Evolutionary conservation across 2,329 filamentous ascomycete species (phyloP).

Genomic region (Aphanocladium album): DNA sequence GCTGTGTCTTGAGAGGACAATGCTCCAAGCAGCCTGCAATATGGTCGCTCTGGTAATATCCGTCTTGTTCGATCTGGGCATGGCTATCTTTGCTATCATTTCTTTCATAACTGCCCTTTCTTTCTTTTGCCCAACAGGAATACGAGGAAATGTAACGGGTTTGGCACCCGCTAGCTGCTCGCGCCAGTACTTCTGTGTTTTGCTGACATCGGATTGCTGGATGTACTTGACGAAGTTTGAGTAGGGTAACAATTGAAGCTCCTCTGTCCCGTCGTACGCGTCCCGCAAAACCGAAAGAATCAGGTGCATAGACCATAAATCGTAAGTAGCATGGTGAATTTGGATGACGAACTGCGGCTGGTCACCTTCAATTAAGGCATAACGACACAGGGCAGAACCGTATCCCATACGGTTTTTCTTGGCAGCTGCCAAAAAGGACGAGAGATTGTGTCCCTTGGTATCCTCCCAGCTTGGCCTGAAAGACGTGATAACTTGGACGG

Average conservation of each 20-base stretch:
- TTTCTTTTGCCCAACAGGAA: not conserved
- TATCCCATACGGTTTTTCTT: not conserved
- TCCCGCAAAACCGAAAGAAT: not conserved
- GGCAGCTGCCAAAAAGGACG: not conserved
- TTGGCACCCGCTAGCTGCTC: not conserved
- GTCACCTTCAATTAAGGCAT: not conserved
- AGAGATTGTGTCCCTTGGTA: not conserved
- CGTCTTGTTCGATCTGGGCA: not conserved
- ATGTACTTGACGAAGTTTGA: not conserved
- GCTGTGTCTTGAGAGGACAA: slow-evolving; percentile 3
- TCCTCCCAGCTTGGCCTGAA: not conserved
- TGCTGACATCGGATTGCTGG: not conserved
- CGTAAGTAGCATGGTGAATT: slow-evolving; percentile 1
- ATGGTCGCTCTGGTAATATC: not conserved
- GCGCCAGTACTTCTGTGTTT: not conserved
- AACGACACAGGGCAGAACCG: not conserved
- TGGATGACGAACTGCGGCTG: not conserved
- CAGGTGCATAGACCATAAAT: not conserved
- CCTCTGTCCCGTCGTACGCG: not conserved
- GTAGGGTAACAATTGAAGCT: not conserved
- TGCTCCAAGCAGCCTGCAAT: slow-evolving; percentile 1
- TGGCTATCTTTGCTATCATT: not conserved
- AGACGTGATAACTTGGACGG: slow-evolving; percentile 4
- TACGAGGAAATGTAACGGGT: not conserved
- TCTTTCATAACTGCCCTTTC: not conserved